Evolutionary conservation across 2,329 filamentous ascomycete genomes (phyloP).

Genomic region (Didymella lethalis): DNA sequence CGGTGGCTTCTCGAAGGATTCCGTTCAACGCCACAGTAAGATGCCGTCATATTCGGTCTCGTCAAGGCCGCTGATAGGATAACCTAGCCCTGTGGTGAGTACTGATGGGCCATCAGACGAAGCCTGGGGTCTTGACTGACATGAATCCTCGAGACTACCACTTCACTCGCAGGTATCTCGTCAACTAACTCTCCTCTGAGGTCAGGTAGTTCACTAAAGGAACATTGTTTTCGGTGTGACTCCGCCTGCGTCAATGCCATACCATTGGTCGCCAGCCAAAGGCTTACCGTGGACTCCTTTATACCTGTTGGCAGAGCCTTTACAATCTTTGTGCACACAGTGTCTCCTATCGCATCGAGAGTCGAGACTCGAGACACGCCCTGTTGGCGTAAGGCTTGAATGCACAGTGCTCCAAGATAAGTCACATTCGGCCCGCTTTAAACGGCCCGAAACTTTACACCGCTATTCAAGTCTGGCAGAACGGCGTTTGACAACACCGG

Average conservation of each 20-base stretch:
- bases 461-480: not conserved
- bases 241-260: not conserved
- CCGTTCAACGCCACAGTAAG: not conserved
- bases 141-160: not conserved
- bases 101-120: not conserved
- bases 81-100: not conserved
- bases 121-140: not conserved
- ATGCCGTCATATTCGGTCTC: not conserved
- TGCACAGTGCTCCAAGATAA: conserved; percentile 6
- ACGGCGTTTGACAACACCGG: not conserved
- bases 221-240: not conserved
- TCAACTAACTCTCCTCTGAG: not conserved
- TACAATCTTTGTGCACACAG: not conserved
- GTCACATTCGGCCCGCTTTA: conserved; percentile 21
- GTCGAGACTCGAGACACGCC: too few relatives aligned
- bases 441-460: conserved; percentile 17
- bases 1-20: not conserved
- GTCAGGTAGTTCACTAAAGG: too few relatives aligned
- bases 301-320: conserved; percentile 2
- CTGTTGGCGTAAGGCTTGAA: not conserved
- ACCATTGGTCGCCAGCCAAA: not conserved
- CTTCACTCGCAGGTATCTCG: not conserved
- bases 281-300: not conserved
- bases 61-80: not conserved
- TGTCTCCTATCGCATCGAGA: not conserved